Conservation (phyloP, 306 rosid genomes). For the Vicia faba region DNA sequence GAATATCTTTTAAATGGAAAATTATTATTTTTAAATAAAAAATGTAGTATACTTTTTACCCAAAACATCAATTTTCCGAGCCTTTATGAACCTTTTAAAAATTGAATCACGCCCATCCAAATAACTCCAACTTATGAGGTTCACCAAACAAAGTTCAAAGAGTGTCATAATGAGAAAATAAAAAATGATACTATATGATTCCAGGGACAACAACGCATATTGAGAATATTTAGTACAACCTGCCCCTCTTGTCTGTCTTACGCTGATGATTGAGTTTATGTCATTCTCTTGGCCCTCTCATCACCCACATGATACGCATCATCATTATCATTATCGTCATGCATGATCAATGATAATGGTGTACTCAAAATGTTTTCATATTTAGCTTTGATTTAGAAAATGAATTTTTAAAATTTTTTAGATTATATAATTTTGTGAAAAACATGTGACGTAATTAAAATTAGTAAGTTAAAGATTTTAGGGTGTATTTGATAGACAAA, state of each 20-base stretch:
- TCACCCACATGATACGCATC: neutral
- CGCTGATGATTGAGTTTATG: neutral
- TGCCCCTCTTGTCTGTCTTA: conserved; percentile 3
- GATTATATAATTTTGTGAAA: no score
- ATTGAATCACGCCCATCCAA: neutral
- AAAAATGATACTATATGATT: no score
- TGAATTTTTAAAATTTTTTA: no score
- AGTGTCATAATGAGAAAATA: conserved; percentile 2
- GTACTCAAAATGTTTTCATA: neutral
- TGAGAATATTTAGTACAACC: neutral
- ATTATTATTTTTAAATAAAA: no score
- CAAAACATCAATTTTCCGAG: no score
- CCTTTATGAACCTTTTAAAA: no score
- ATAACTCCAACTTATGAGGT: neutral
- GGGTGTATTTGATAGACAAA: no score
- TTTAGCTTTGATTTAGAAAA: no score
- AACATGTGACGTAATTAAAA: no score
- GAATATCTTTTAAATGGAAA: no score
- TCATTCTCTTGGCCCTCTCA: neutral
- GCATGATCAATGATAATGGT: neutral
- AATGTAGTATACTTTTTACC: no score
- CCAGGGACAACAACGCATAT: neutral
- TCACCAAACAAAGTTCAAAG: neutral
- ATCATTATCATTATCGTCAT: neutral
- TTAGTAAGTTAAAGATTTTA: no score